Evolutionary conservation across 2,329 filamentous ascomycete genomes (phyloP).

Genomic region (Penicillium sclerotiorum): DNA sequence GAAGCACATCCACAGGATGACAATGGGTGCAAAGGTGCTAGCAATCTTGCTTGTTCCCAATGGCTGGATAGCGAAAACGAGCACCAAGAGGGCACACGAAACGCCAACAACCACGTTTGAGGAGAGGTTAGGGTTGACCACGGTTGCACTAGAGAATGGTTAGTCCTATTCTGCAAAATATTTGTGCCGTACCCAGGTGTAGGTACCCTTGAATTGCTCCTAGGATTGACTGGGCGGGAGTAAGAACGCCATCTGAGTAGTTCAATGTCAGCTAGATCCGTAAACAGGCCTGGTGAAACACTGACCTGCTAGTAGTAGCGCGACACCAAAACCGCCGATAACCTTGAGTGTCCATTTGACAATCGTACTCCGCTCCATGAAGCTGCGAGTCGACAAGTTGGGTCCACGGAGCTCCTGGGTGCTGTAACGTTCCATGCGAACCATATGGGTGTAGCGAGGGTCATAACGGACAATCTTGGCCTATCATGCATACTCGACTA

Average conservation of each 20-base stretch:
- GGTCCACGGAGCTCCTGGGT: constrained; percentile 49
- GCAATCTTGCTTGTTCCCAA: constrained; percentile 56
- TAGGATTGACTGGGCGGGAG: constrained; percentile 60
- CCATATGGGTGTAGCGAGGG: constrained; percentile 50
- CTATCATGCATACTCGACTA: constrained; percentile 26
- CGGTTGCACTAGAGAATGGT: constrained; percentile 18
- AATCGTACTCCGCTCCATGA: constrained; percentile 51
- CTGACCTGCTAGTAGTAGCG: constrained; percentile 54
- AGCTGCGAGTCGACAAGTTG: constrained; percentile 47
- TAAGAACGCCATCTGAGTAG: constrained; percentile 54
- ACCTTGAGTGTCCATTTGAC: constrained; percentile 53
- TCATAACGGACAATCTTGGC: constrained; percentile 57
- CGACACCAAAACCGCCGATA: constrained; percentile 57
- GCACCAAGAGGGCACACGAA: constrained; percentile 56
- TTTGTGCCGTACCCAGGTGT: constrained; percentile 34
- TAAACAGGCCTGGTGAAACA: neutral
- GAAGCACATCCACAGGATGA: constrained; percentile 59
- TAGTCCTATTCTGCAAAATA: neutral
- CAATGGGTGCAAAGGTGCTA: constrained; percentile 55
- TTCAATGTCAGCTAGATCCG: neutral
- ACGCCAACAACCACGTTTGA: constrained; percentile 53
- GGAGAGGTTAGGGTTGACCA: constrained; percentile 51
- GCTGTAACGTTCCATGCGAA: constrained; percentile 51
- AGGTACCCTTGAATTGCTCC: constrained; percentile 56
- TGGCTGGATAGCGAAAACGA: constrained; percentile 58